Evolutionary conservation across 1,284 basidiomycete genomes (phyloP), one percentile per base, ranked within the genome.

Genomic region (Austroboletus novae-zelandiae): DNA sequence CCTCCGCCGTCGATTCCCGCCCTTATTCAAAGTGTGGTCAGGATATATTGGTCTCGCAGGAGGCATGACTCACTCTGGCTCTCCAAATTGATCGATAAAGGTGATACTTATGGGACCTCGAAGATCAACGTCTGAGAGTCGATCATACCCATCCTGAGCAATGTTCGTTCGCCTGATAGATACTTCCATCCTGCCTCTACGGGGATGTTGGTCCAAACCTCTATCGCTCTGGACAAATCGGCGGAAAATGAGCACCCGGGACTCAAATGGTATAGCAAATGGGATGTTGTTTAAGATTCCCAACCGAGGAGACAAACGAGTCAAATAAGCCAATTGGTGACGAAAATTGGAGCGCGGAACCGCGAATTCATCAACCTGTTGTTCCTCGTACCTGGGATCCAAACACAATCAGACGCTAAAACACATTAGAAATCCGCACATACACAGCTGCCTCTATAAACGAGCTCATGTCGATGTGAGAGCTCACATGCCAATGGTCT

Each of bases 1-100:
- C 97, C 96, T 3, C 97, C 95, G 1, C 96, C 96, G 61, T 99
- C 95, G 31, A 96, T 95, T 0, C 94, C 93, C 29, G 87, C 86
- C 64, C 90, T 89, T 55, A 50, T 57, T 34, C 9, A 59, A 47
- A 48, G 34, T 44, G 1, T n/a, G 25, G 46, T 50, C 34, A 51
- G 27, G 54, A 51, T 10, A 20, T 17, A 32, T 9, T 31, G 18
- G 2, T 15, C 23, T 8, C 7, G 18, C 35, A 36, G 34, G 45
- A 4, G 47, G 39, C 44, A 20, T 13, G 37, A 77, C 86, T 68
- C 57, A 89, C 85, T 95, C 93, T 58, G 82, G 81, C 52, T 86
- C 74, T 10, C 91, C 94, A 56, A 85, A 96, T 72, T 94, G 83
- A 71, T 98, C 94, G 30, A 97, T 78, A 66, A 99, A 99, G 10